These are phyloP conservation scores for Tetrapisispora pingtungensis DNA, from an alignment of 805 yeast genomes.

Conservation along the genomic window DNA sequence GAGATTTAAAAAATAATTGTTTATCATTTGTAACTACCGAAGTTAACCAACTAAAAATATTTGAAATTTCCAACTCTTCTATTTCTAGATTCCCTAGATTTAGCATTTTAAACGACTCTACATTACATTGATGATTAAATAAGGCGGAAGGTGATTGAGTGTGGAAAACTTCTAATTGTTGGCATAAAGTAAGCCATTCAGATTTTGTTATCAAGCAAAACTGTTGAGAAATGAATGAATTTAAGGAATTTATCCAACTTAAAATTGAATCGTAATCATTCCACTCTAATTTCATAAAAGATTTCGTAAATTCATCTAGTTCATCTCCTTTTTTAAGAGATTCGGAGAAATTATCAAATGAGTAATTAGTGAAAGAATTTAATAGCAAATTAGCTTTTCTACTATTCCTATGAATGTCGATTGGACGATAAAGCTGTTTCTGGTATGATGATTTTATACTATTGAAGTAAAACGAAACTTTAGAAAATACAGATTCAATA, in stretches of 20 bases:
- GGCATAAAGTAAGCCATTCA: constrained; percentile 75
- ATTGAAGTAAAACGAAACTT: constrained; percentile 41
- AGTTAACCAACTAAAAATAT: constrained; percentile 62
- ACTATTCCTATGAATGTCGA: constrained; percentile 18
- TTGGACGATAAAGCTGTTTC: constrained; percentile 59
- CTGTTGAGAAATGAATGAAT: constrained; percentile 47
- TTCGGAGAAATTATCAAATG: constrained; percentile 12
- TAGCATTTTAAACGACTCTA: constrained; percentile 11
- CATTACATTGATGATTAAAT: constrained; percentile 30
- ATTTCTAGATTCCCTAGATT: constrained; percentile 27
- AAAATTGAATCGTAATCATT: constrained; percentile 38
- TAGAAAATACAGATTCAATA: constrained; percentile 21
- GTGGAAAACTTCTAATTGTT: constrained; percentile 60
- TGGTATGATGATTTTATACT: constrained; percentile 60
- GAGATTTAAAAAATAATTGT: constrained; percentile 33
- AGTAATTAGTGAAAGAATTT: constrained; percentile 10
- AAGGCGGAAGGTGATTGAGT: constrained; percentile 47
- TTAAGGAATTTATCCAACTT: constrained; percentile 52
- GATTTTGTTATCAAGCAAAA: constrained; percentile 39
- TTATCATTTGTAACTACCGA: constrained; percentile 38
- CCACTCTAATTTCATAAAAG: constrained; percentile 11
- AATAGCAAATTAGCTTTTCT: constrained; percentile 15
- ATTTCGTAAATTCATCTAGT: constrained; percentile 21
- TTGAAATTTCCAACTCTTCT: constrained; percentile 51
- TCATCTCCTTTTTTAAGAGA: constrained; percentile 6